Conservation (phyloP, 495 filamentous ascomycete species). For the Aspergillus biplanus region DNA sequence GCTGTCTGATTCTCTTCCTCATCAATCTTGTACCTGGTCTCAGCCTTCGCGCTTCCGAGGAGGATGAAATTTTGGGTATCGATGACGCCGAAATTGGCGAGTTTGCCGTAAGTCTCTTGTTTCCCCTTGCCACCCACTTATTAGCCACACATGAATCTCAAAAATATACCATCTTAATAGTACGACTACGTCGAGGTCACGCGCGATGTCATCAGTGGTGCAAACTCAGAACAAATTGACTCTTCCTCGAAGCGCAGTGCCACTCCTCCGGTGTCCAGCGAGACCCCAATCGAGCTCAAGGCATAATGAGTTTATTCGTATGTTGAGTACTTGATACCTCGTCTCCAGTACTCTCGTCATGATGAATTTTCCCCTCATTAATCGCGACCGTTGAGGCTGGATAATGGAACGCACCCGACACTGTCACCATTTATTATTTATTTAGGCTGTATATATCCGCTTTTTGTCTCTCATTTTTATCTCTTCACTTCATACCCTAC, state of each 20-base stretch:
- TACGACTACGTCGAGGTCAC: constrained; percentile 97
- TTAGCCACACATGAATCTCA: no score
- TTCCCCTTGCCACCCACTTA: background rate
- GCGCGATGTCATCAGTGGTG: constrained; percentile 74
- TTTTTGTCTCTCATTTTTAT: background rate
- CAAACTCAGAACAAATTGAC: constrained; percentile 42
- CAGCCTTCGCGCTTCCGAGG: constrained; percentile 76
- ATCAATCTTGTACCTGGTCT: constrained; percentile 88
- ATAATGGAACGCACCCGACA: no score
- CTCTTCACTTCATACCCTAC: background rate
- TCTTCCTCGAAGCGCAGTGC: constrained; percentile 39
- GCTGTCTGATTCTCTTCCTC: constrained; percentile 82
- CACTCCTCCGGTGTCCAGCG: constrained; percentile 30
- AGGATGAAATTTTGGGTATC: constrained; percentile 88
- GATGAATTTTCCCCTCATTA: no score
- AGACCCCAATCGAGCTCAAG: constrained; percentile 35
- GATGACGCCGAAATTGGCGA: constrained; percentile 97
- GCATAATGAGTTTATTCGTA: constrained; percentile 23
- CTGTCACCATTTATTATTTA: no score
- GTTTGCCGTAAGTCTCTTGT: constrained; percentile 68
- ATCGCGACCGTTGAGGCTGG: no score
- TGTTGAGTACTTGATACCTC: no score
- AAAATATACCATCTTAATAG: constrained; percentile 31
- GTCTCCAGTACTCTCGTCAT: no score
- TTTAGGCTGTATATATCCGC: no score